Evolutionary conservation across 768 basidiomycete species (phyloP).

Genomic region (Auriculariales sp.): DNA sequence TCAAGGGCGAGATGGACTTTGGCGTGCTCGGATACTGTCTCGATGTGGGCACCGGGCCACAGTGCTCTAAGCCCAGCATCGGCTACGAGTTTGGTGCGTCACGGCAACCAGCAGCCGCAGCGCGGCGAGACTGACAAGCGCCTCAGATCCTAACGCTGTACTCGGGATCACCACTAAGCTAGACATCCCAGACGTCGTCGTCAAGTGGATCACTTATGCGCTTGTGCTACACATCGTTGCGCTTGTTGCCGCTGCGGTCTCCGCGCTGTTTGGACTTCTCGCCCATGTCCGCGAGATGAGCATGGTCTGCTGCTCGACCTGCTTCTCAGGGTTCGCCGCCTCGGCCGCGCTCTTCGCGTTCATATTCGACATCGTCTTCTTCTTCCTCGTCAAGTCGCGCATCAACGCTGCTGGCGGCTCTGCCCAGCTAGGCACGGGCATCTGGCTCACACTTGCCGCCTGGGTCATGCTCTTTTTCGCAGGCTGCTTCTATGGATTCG

Average conservation of each 20-base stretch:
- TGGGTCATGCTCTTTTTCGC: conserved; percentile 81
- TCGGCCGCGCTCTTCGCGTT: conserved; percentile 71
- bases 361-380: conserved; percentile 83
- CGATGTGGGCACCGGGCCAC: conserved; percentile 31
- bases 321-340: conserved; percentile 69
- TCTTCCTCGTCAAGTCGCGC: conserved; percentile 77
- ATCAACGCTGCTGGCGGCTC: conserved; percentile 68
- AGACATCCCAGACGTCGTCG: conserved; percentile 64
- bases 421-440: conserved; percentile 72
- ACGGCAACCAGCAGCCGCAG: conserved; percentile 1
- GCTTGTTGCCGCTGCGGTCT: conserved; percentile 52
- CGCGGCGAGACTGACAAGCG: not conserved
- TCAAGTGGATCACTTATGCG: conserved; percentile 93
- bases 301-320: conserved; percentile 72
- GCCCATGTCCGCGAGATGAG: conserved; percentile 80
- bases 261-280: conserved; percentile 71
- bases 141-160: conserved; percentile 64
- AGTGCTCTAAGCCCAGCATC: conserved; percentile 66
- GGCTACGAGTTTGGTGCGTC: conserved; percentile 79
- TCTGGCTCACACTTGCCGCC: conserved; percentile 83
- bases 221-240: conserved; percentile 88
- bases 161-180: conserved; percentile 53
- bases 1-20: conserved; percentile 57
- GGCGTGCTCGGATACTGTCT: conserved; percentile 87
- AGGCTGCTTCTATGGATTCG: conserved; percentile 75